Evolutionary conservation across 768 basidiomycete genomes (phyloP).

Genomic region (Asterophora parasitica): DNA sequence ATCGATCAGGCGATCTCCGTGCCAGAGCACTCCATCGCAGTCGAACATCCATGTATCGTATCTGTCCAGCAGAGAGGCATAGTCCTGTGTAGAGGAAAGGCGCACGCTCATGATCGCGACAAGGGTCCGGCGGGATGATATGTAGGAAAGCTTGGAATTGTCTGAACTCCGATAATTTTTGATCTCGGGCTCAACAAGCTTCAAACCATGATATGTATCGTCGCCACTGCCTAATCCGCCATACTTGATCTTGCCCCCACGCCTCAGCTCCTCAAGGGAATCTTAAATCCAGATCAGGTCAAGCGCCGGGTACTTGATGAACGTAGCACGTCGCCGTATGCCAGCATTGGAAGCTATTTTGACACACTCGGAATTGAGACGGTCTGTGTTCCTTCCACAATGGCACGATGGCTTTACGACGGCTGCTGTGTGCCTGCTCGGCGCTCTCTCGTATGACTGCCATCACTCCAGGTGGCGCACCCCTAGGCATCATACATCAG

Average conservation of each 20-base stretch:
- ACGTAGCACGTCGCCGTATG: no score
- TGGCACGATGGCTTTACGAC: slow-evolving; percentile 5
- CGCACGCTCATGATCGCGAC: slow-evolving; percentile 26
- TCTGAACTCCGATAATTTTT: slow-evolving; percentile 8
- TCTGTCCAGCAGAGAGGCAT: slow-evolving; percentile 45
- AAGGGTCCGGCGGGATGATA: not conserved
- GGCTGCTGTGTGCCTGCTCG: slow-evolving; percentile 5
- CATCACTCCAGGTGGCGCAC: no score
- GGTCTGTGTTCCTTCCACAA: no score
- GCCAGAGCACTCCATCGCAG: slow-evolving; percentile 95
- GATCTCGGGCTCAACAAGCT: not conserved
- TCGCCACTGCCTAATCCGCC: not conserved
- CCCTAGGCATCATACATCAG: not conserved
- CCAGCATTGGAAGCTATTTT: no score
- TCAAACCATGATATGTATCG: no score
- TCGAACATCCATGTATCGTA: slow-evolving; percentile 97
- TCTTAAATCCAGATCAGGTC: no score
- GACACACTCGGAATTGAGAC: not conserved
- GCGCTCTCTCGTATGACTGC: slow-evolving; percentile 6
- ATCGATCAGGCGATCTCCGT: slow-evolving; percentile 73
- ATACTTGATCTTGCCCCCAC: no score
- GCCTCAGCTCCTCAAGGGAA: no score
- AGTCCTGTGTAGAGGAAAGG: slow-evolving; percentile 40
- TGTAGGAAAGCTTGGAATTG: no score
- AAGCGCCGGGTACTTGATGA: no score